A percentile compares a stretch with the other conserved stretches of the same genome.
Evolutionary conservation across 176 grass and related monocot species (phyloP).

Genomic region (Oryza punctata): DNA sequence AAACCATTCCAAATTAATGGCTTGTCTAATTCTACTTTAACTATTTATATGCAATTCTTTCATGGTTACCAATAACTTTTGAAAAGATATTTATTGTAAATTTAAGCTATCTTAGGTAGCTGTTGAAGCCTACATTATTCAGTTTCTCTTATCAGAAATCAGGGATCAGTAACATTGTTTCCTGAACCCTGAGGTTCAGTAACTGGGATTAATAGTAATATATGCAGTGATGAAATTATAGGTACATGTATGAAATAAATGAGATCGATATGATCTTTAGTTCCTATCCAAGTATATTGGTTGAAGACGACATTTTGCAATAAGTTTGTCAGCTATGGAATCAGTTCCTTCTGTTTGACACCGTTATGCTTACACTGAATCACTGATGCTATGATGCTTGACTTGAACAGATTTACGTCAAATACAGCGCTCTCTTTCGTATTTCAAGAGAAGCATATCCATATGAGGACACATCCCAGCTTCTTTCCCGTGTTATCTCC

Average conservation of each 20-base stretch:
- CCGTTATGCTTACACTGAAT: neutral
- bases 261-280: neutral
- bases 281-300: neutral
- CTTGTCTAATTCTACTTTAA: neutral
- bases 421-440: conserved; percentile 90
- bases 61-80: conserved; percentile 8
- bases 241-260: neutral
- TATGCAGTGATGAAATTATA: neutral
- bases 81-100: neutral
- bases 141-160: conserved; percentile 2
- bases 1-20: conserved; percentile 5
- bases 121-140: neutral
- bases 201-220: neutral
- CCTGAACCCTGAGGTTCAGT: neutral
- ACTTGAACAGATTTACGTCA: conserved; percentile 70
- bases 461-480: conserved; percentile 63
- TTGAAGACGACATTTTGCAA: neutral
- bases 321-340: neutral
- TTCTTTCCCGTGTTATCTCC: conserved; percentile 62
- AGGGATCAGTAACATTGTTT: neutral
- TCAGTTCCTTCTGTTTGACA: neutral
- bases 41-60: neutral
- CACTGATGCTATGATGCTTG: conserved; percentile 19
- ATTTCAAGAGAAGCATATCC: conserved; percentile 75
- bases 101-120: neutral